Conservation (phyloP, 2,329 filamentous ascomycete species). For the Diaporthe velutina region DNA sequence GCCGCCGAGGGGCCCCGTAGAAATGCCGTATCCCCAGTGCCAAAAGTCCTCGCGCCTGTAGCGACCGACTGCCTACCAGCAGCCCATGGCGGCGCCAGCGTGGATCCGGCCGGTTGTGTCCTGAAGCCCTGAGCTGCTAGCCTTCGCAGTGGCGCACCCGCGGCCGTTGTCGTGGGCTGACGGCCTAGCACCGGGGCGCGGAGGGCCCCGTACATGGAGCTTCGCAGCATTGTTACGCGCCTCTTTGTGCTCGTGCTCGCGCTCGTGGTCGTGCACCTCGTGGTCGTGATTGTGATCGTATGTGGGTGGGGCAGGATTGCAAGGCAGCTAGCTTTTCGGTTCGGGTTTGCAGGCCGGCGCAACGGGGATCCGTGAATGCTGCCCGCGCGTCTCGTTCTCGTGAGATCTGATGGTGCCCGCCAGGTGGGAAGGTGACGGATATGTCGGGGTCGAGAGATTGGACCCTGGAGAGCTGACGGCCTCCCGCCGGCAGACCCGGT, state of each 20-base stretch:
- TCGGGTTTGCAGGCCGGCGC: neutral
- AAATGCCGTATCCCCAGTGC: neutral
- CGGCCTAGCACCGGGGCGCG: constrained; percentile 27
- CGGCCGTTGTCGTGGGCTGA: constrained; percentile 14
- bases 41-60: neutral
- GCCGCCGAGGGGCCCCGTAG: neutral
- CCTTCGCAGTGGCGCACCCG: constrained; percentile 17
- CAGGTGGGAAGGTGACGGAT: neutral
- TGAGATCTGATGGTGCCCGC: neutral
- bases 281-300: neutral
- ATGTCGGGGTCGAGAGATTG: neutral
- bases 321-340: neutral
- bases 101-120: neutral
- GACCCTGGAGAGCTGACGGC: neutral
- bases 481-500: constrained; percentile 13
- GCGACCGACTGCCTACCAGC: neutral
- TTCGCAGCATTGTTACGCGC: constrained; percentile 15
- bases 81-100: neutral
- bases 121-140: constrained; percentile 22
- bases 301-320: neutral
- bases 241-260: neutral
- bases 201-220: constrained; percentile 16
- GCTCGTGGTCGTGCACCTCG: neutral
- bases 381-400: neutral
- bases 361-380: neutral